Evolutionary conservation across 352 stramenopile species (phyloP).

Genomic region (Phytopythium litorale): DNA sequence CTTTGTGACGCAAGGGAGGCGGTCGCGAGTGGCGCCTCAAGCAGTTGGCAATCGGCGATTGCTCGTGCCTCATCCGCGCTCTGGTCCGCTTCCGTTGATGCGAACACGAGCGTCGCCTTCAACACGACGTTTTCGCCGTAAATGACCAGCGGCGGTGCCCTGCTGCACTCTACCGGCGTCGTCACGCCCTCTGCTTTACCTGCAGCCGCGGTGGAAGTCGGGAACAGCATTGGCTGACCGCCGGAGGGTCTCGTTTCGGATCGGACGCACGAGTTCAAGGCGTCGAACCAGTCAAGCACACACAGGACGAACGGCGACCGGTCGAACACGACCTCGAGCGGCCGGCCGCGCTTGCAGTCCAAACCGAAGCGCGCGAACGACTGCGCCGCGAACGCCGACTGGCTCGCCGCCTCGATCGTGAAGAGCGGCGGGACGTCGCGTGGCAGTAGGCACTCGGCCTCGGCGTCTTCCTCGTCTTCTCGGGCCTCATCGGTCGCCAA

Average conservation of each 20-base stretch:
- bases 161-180: not conserved
- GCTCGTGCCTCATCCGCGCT: not conserved
- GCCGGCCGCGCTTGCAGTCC: constrained; percentile 16
- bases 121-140: constrained; percentile 19
- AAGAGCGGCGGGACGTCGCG: constrained; percentile 38
- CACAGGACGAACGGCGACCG: constrained; percentile 26
- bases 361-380: constrained; percentile 23
- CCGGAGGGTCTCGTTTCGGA: not conserved
- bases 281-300: constrained; percentile 27
- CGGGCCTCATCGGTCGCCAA: constrained; percentile 5
- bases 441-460: constrained; percentile 22
- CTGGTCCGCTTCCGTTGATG: not conserved
- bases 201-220: not conserved
- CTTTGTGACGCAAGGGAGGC: not conserved
- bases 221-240: not conserved
- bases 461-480: constrained; percentile 5
- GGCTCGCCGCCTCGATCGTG: constrained; percentile 22
- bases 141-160: constrained; percentile 18
- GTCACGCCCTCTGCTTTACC: not conserved
- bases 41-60: constrained; percentile 19
- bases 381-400: constrained; percentile 23
- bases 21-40: constrained; percentile 33
- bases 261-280: not conserved
- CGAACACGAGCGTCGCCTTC: constrained; percentile 13
- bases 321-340: constrained; percentile 35